Percentiles rank a stretch among this genome's conserved stretches.
Evolutionary conservation across 129 eudicot species (phyloP).

Genomic region (Flaveria ramosissima): DNA sequence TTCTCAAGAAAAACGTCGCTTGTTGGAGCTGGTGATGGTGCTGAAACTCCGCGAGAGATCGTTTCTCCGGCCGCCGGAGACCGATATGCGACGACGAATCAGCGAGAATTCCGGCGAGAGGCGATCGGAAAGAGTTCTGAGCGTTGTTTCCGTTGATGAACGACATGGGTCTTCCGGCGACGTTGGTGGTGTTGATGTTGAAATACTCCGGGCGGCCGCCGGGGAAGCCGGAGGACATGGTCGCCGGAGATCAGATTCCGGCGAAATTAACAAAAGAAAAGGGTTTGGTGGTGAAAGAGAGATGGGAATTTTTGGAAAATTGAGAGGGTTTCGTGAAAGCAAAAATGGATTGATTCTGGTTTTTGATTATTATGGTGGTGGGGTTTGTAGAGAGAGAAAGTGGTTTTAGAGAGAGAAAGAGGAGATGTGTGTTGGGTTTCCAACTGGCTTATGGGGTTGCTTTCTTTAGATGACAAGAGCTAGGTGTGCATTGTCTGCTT

Average conservation of each 20-base stretch:
- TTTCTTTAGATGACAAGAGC: slow-evolving; percentile 39
- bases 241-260: slow-evolving; percentile 14
- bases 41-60: slow-evolving; percentile 45
- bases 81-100: slow-evolving; percentile 33
- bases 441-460: slow-evolving; percentile 46
- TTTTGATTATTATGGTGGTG: slow-evolving; percentile 33
- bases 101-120: slow-evolving; percentile 32
- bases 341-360: slow-evolving; percentile 46
- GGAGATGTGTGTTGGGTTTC: slow-evolving; percentile 20
- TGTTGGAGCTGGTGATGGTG: slow-evolving; percentile 51
- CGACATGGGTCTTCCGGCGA: slow-evolving; percentile 47
- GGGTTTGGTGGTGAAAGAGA: slow-evolving; percentile 29
- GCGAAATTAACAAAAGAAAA: slow-evolving; percentile 1
- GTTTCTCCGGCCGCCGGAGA: slow-evolving; percentile 34
- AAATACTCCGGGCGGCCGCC: slow-evolving; percentile 53
- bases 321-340: slow-evolving; percentile 52
- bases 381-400: slow-evolving; percentile 31
- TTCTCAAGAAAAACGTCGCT: slow-evolving; percentile 46
- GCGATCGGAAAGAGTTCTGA: slow-evolving; percentile 28
- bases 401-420: slow-evolving; percentile 14
- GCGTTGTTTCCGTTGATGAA: slow-evolving; percentile 15
- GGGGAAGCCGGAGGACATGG: slow-evolving; percentile 66
- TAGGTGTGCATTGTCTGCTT: slow-evolving; percentile 26
- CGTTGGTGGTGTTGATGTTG: slow-evolving; percentile 25
- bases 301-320: slow-evolving; percentile 44